A percentile compares a stretch with the other conserved stretches of the same genome.
Evolutionary conservation across 306 rosid genomes (phyloP).

Genomic region (Dicorynia guianensis): DNA sequence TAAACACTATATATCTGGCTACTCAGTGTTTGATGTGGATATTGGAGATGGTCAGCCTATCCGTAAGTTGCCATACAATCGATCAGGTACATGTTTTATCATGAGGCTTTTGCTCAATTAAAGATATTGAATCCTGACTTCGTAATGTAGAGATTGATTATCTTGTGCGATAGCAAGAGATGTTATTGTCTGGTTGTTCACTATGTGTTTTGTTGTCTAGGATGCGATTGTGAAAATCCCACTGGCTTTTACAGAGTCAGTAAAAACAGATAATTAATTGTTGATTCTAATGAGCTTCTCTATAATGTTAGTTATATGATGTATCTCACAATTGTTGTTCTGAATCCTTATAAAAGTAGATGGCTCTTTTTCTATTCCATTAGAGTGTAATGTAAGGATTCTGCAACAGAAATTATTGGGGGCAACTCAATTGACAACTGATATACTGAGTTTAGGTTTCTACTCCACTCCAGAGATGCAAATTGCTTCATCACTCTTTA

Average conservation of each 20-base stretch:
- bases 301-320: not conserved
- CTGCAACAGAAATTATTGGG: slow-evolving; percentile 17
- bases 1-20: slow-evolving; percentile 33
- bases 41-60: slow-evolving; percentile 95
- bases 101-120: not conserved
- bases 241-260: slow-evolving; percentile 18
- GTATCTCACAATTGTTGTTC: slow-evolving; percentile 9
- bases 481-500: not conserved
- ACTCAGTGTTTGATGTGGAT: slow-evolving; percentile 92
- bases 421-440: slow-evolving; percentile 9
- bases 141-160: slow-evolving; percentile 16
- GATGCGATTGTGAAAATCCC: not conserved
- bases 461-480: slow-evolving; percentile 31
- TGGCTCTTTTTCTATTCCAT: slow-evolving; percentile 14
- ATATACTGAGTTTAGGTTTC: slow-evolving; percentile 12
- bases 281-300: slow-evolving; percentile 17
- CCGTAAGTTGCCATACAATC: slow-evolving; percentile 92
- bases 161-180: slow-evolving; percentile 31
- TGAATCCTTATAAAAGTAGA: slow-evolving; percentile 17
- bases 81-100: slow-evolving; percentile 65
- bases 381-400: not conserved
- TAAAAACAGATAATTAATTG: slow-evolving; percentile 28
- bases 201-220: not conserved
- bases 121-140: slow-evolving; percentile 13
- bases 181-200: slow-evolving; percentile 25